Percentiles rank a stretch among this genome's conserved stretches.
Conservation (phyloP, 2,329 filamentous ascomycete species). For the Colletotrichum ledebouriae region DNA sequence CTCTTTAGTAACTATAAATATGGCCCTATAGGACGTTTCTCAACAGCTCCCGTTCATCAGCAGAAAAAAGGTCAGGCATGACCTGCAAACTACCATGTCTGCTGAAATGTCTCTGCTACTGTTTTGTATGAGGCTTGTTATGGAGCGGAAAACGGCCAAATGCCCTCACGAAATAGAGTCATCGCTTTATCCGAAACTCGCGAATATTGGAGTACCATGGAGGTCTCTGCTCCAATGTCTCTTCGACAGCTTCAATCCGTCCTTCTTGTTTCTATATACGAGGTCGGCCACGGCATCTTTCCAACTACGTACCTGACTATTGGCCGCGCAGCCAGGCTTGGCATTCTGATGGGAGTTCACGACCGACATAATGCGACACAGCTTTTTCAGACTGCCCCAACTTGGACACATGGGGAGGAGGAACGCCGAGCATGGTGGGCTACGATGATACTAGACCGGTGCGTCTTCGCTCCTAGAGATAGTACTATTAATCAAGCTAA, state of each 20-base stretch:
- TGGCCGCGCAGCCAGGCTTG: constrained; percentile 45
- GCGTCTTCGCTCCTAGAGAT: constrained; percentile 5
- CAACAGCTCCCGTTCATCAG: constrained; percentile 47
- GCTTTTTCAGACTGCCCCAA: constrained; percentile 46
- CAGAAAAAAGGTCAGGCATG: constrained; percentile 39
- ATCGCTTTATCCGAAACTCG: constrained; percentile 39
- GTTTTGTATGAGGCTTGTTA: constrained; percentile 47
- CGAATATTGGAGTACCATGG: constrained; percentile 41
- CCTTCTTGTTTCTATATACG: constrained; percentile 50
- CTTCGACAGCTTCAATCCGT: constrained; percentile 47
- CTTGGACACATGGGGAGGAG: constrained; percentile 51
- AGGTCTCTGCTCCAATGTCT: constrained; percentile 45
- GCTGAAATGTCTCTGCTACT: constrained; percentile 43
- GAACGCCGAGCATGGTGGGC: constrained; percentile 52
- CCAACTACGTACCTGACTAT: constrained; percentile 50
- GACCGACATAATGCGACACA: constrained; percentile 47
- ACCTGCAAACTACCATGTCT: constrained; percentile 16
- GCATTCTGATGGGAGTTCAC: constrained; percentile 43
- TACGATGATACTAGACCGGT: constrained; percentile 51
- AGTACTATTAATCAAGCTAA: not conserved
- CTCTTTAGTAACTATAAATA: too few relatives aligned
- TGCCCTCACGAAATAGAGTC: not conserved
- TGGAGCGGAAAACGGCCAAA: not conserved
- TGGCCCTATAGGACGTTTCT: too few relatives aligned
- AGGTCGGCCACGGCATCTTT: constrained; percentile 52